Evolutionary conservation across 352 stramenopile species (phyloP).

Genomic region (Globisporangium iwayamae): DNA sequence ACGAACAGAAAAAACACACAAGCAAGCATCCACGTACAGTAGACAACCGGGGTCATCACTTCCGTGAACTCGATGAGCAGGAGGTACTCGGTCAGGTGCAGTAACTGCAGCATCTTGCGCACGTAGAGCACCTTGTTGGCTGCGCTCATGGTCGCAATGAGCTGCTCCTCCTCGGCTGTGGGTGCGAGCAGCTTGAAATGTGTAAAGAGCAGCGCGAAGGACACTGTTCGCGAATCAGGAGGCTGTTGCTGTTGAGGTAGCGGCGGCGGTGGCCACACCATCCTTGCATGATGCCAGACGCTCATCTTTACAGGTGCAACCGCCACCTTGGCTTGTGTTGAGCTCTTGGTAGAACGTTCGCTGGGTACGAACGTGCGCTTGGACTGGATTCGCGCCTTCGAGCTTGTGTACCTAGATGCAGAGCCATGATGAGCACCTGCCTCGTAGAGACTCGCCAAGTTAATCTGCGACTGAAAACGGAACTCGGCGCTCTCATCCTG

Average conservation of each 20-base stretch:
- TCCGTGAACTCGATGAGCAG: constrained; percentile 22
- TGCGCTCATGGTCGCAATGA: background rate
- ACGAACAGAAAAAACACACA: background rate
- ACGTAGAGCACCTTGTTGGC: background rate
- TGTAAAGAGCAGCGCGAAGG: background rate
- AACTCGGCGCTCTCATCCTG: background rate
- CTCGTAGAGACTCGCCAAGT: background rate
- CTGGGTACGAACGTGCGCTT: too few relatives aligned
- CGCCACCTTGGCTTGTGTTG: background rate
- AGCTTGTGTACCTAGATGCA: background rate
- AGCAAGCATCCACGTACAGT: constrained; percentile 12
- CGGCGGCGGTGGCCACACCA: background rate
- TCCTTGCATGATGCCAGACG: background rate
- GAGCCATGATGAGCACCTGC: too few relatives aligned
- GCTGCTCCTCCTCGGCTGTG: background rate
- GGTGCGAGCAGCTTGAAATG: background rate
- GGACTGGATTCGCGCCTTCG: background rate
- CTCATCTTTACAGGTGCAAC: background rate
- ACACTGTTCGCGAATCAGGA: background rate
- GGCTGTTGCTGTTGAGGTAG: background rate
- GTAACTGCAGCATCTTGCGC: constrained; percentile 9
- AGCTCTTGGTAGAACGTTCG: background rate
- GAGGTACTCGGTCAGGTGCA: constrained; percentile 14
- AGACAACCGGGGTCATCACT: constrained; percentile 18
- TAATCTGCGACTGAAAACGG: background rate